Percentiles rank a stretch among this genome's conserved stretches.
Conservation (phyloP, 2,329 filamentous ascomycete species). For the Corynespora cassiicola region DNA sequence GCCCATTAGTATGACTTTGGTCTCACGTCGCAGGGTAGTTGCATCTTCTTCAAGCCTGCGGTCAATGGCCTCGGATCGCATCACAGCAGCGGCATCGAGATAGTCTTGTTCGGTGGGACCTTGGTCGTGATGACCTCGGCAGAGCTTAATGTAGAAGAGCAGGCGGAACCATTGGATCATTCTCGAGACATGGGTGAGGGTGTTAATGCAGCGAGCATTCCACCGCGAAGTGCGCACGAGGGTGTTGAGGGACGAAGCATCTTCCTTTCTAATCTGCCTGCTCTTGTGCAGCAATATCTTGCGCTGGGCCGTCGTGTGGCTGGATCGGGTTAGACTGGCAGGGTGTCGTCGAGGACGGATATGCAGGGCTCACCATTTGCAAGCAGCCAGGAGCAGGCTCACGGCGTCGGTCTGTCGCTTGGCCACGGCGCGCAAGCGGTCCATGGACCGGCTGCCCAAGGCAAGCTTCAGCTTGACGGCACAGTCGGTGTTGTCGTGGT, state of each 20-base stretch:
- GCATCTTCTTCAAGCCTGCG: conserved; percentile 41
- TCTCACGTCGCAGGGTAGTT: conserved; percentile 37
- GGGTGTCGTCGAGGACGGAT: neutral
- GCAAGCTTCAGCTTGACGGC: conserved; percentile 40
- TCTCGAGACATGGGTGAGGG: conserved; percentile 36
- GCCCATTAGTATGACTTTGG: conserved; percentile 41
- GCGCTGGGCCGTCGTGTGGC: conserved; percentile 41
- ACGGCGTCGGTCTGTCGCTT: conserved; percentile 43
- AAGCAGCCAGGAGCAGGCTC: conserved; percentile 35
- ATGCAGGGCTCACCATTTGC: conserved; percentile 31
- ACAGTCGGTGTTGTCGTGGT: conserved; percentile 38
- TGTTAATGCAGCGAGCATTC: conserved; percentile 34
- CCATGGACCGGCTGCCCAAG: conserved; percentile 39
- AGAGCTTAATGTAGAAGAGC: conserved; percentile 36
- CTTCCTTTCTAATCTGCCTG: conserved; percentile 41
- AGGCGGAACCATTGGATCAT: conserved; percentile 41
- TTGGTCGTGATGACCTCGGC: too few species aligned
- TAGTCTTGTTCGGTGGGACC: conserved; percentile 36
- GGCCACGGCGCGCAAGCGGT: conserved; percentile 35
- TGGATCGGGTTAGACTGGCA: conserved; percentile 28
- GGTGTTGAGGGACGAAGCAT: conserved; percentile 33
- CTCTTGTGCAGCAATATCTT: conserved; percentile 46
- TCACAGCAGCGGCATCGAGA: conserved; percentile 35
- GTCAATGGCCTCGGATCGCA: conserved; percentile 44
- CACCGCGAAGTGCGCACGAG: conserved; percentile 35